Evolutionary conservation across 371 early-diverging fungal genomes (phyloP).

Genomic region (Haplosporangium sp.): DNA sequence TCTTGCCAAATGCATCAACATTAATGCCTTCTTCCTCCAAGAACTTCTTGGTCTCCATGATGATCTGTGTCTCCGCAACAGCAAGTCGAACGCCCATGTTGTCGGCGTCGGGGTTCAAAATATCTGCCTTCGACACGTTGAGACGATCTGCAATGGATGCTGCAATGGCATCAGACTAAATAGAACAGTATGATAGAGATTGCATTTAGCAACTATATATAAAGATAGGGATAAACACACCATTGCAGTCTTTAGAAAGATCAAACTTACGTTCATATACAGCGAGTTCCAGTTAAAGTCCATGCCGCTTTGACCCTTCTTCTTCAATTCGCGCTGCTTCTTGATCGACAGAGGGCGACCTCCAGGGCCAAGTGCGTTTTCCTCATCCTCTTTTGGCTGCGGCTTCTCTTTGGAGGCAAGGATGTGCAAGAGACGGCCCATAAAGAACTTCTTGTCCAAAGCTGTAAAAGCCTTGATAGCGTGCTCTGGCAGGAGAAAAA

Average conservation of each 20-base stretch:
- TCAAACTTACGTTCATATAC: conserved; percentile 88
- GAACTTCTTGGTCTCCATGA: conserved; percentile 92
- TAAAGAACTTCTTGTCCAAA: conserved; percentile 87
- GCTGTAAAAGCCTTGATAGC: conserved; percentile 88
- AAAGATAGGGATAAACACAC: conserved; percentile 6
- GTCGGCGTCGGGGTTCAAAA: conserved; percentile 86
- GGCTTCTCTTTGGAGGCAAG: conserved; percentile 81
- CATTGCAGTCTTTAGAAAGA: background rate
- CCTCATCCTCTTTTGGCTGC: conserved; percentile 71
- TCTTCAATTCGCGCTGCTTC: conserved; percentile 82
- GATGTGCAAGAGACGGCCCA: conserved; percentile 92
- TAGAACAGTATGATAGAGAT: conserved; percentile 1
- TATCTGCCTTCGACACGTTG: conserved; percentile 86
- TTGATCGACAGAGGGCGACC: conserved; percentile 76
- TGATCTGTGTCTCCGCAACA: conserved; percentile 95
- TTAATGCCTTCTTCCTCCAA: conserved; percentile 85
- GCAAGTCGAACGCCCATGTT: conserved; percentile 95
- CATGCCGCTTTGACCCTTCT: conserved; percentile 78
- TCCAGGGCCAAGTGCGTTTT: conserved; percentile 65
- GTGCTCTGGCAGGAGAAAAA: conserved; percentile 91
- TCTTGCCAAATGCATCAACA: conserved; percentile 79
- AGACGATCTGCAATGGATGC: conserved; percentile 94
- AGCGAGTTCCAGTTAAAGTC: conserved; percentile 96
- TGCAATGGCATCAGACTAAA: conserved; percentile 89
- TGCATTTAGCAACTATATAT: background rate